phyloP scores from a whole-genome alignment of 129 eudicot genomes.

The Chrysanthemum makinoi region DNA sequence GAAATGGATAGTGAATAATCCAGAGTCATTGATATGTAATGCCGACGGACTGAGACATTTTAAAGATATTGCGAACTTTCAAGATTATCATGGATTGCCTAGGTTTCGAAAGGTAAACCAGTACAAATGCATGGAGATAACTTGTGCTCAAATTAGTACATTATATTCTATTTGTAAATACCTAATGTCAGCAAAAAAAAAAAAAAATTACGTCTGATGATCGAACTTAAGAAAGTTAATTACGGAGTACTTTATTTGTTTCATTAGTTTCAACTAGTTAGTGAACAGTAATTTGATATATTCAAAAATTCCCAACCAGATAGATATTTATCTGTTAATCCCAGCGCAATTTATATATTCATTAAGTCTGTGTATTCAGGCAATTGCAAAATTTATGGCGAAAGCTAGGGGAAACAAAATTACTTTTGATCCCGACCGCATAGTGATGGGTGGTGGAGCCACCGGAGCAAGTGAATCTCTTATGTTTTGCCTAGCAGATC shows the following conservation, averaged over 20 bases:
- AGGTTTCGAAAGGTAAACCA: slow-evolving; percentile 56
- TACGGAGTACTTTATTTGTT: no score
- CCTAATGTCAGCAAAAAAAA: neutral
- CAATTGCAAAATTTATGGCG: slow-evolving; percentile 69
- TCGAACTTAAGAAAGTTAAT: no score
- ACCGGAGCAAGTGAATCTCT: slow-evolving; percentile 79
- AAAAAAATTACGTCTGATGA: no score
- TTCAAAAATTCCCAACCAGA: neutral
- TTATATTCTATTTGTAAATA: neutral
- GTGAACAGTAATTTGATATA: neutral
- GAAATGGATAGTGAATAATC: slow-evolving; percentile 69
- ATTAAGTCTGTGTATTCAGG: slow-evolving; percentile 31
- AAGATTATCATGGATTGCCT: slow-evolving; percentile 83
- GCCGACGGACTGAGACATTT: slow-evolving; percentile 52
- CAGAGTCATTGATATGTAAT: slow-evolving; percentile 67
- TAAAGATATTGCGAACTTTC: slow-evolving; percentile 65
- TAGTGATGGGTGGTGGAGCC: slow-evolving; percentile 91
- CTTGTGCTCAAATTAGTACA: neutral
- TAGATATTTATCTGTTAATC: no score
- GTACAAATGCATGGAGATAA: neutral
- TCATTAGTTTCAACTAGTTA: no score
- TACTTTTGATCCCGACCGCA: slow-evolving; percentile 67
- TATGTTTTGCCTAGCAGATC: slow-evolving; percentile 79
- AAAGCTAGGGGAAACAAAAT: slow-evolving; percentile 61
- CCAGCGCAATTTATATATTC: neutral